A percentile compares a stretch with the other conserved stretches of the same genome.
These are phyloP conservation scores for Rhizopogon hawkerae DNA, from an alignment of 1,284 basidiomycete species.

Conservation along the genomic window DNA sequence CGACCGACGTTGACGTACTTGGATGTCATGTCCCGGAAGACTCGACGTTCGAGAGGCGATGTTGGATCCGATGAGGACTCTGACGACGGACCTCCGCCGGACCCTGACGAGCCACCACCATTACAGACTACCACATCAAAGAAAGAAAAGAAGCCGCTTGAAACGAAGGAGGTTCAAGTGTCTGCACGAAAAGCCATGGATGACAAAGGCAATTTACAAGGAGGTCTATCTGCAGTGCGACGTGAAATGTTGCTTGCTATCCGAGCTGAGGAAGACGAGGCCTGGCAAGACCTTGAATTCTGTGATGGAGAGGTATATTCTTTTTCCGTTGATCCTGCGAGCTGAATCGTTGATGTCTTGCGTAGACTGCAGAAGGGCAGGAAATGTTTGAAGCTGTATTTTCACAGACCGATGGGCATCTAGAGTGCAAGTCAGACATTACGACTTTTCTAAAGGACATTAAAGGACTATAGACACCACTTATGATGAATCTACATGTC, in stretches of 20 bases:
- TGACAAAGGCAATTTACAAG: slow-evolving; percentile 48
- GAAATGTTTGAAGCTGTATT: slow-evolving; percentile 53
- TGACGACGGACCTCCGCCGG: slow-evolving; percentile 69
- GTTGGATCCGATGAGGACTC: slow-evolving; percentile 61
- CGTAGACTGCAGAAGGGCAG: slow-evolving; percentile 48
- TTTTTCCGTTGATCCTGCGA: slow-evolving; percentile 2
- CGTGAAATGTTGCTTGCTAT: slow-evolving; percentile 68
- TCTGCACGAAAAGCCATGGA: slow-evolving; percentile 56
- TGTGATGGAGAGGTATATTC: slow-evolving; percentile 48
- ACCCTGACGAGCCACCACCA: slow-evolving; percentile 61
- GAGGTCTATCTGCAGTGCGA: slow-evolving; percentile 51
- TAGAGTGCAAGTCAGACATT: slow-evolving; percentile 56
- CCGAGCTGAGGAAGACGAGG: slow-evolving; percentile 64
- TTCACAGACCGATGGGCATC: slow-evolving; percentile 43
- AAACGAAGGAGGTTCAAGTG: slow-evolving; percentile 68
- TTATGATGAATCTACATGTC: background rate
- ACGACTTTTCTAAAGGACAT: slow-evolving; percentile 55
- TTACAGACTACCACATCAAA: slow-evolving; percentile 38
- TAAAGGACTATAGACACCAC: slow-evolving; percentile 35
- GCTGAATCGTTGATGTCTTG: slow-evolving; percentile 7
- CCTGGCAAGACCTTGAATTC: slow-evolving; percentile 59
- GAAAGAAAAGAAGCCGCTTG: slow-evolving; percentile 46
- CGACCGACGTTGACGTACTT: slow-evolving; percentile 73
- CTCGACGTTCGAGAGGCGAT: slow-evolving; percentile 38
- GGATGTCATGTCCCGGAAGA: slow-evolving; percentile 59